Evolutionary conservation across 352 stramenopile genomes (phyloP).

Genomic region (Pythium insidiosum): DNA sequence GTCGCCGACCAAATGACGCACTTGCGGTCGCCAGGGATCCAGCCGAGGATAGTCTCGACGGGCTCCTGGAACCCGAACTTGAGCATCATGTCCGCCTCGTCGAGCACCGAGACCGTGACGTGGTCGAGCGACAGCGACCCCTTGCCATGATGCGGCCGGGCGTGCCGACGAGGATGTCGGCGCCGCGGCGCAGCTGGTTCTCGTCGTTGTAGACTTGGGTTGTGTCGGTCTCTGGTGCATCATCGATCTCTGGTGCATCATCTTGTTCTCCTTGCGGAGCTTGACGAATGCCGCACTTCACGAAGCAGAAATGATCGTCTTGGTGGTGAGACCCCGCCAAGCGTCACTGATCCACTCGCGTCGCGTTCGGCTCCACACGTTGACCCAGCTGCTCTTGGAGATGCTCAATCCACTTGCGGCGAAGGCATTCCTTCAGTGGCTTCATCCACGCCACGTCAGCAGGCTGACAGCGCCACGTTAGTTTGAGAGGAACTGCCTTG

Average conservation of each 20-base stretch:
- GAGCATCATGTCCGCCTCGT: conserved; percentile 98
- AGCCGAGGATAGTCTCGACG: conserved; percentile 92
- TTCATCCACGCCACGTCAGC: conserved; percentile 13
- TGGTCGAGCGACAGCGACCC: conserved; percentile 87
- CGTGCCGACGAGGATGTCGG: conserved; percentile 94
- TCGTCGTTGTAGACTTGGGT: no score
- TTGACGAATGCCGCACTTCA: conserved; percentile 6
- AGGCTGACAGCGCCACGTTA: conserved; percentile 13
- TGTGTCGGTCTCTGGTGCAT: no score
- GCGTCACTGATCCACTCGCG: not conserved
- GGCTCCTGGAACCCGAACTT: conserved; percentile 98
- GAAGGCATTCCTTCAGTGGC: conserved; percentile 10
- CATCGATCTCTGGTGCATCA: no score
- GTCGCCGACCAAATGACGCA: conserved; percentile 96
- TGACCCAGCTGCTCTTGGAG: conserved; percentile 2
- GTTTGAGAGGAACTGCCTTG: conserved; percentile 1
- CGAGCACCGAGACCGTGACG: conserved; percentile 89
- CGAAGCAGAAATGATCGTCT: conserved; percentile 2
- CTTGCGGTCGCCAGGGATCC: conserved; percentile 72
- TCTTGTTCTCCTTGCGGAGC: no score
- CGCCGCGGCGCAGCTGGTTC: conserved; percentile 79
- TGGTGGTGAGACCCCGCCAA: not conserved
- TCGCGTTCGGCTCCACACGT: not conserved
- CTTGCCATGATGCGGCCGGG: conserved; percentile 94
- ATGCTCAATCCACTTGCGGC: conserved; percentile 1